Conservation (phyloP, 306 rosid genomes). For the Chamaecrista fasciculata region DNA sequence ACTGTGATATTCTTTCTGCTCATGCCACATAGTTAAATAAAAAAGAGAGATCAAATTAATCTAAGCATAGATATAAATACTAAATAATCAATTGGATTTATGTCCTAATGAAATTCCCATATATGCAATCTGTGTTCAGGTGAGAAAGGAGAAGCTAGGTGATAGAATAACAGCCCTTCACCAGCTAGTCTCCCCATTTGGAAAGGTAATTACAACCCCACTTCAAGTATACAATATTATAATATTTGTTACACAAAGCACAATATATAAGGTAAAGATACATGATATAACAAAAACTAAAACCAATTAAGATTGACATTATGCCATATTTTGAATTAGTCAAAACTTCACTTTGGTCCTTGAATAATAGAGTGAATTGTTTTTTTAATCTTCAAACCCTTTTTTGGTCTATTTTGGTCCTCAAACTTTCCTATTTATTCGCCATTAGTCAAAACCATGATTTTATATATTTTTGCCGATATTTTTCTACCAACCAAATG, state of each 20-base stretch:
- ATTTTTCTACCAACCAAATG: too few relatives aligned
- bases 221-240: too few relatives aligned
- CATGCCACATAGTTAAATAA: not conserved
- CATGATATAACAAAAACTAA: not conserved
- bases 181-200: constrained; percentile 88
- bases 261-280: not conserved
- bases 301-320: too few relatives aligned
- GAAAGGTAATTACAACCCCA: constrained; percentile 53
- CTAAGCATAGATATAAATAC: not conserved
- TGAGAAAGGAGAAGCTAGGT: constrained; percentile 89
- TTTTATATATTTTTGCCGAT: too few relatives aligned
- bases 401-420: too few relatives aligned
- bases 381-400: too few relatives aligned
- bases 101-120: not conserved
- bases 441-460: too few relatives aligned
- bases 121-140: constrained; percentile 41
- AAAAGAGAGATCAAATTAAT: not conserved
- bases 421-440: too few relatives aligned
- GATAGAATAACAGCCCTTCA: constrained; percentile 88
- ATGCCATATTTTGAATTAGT: too few relatives aligned
- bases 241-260: too few relatives aligned
- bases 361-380: too few relatives aligned
- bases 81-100: not conserved
- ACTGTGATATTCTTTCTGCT: constrained; percentile 33
- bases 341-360: too few relatives aligned